These are phyloP conservation scores for Vigna mungo DNA, from an alignment of 306 rosid species.

Conservation along the genomic window DNA sequence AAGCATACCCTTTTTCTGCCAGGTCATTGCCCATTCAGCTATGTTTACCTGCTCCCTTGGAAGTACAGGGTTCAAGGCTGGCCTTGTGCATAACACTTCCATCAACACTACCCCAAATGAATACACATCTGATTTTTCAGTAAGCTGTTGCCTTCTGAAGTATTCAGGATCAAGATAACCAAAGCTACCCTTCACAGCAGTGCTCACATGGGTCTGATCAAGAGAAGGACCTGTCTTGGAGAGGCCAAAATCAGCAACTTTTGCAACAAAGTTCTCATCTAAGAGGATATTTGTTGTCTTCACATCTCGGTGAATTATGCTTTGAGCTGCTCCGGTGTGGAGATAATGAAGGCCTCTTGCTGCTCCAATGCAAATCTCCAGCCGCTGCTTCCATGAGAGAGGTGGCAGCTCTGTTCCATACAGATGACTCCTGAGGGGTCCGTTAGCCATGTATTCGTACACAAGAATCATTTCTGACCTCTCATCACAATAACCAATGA, in stretches of 20 bases:
- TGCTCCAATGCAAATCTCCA: constrained; percentile 88
- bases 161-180: constrained; percentile 96
- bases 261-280: constrained; percentile 84
- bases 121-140: constrained; percentile 91
- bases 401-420: constrained; percentile 80
- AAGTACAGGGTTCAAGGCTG: constrained; percentile 88
- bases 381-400: constrained; percentile 83
- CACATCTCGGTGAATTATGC: constrained; percentile 91
- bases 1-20: constrained; percentile 95
- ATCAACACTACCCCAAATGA: constrained; percentile 91
- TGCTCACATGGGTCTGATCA: constrained; percentile 91
- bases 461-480: constrained; percentile 88
- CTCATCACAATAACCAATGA: constrained; percentile 90
- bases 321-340: constrained; percentile 84
- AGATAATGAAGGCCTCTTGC: constrained; percentile 92
- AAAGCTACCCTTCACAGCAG: constrained; percentile 93
- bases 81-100: constrained; percentile 93
- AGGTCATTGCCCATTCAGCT: constrained; percentile 89
- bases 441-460: constrained; percentile 93
- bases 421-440: constrained; percentile 85
- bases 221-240: constrained; percentile 84
- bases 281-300: constrained; percentile 91
- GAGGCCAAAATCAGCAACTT: constrained; percentile 94
- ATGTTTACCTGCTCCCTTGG: constrained; percentile 91
- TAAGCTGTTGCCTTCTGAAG: constrained; percentile 88